Base-by-base conservation (phyloP, 2,329 filamentous ascomycete species). In the Pseudogymnoascus sp. region DNA sequence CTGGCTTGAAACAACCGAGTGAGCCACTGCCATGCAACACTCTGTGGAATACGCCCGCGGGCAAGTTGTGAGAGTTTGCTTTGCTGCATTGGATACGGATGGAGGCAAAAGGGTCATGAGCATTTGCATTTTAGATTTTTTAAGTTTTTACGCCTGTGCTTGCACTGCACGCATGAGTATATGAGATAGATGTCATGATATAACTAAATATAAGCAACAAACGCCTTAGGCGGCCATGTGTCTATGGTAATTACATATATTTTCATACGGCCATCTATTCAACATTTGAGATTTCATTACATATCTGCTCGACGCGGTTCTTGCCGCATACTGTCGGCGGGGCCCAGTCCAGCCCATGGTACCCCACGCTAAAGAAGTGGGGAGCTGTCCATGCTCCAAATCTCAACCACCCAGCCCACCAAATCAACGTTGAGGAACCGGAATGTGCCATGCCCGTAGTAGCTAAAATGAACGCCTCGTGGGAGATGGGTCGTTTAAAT, bases 41-140 rank as follows among this genome's bases (percentile, higher is more conserved):
- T 55, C 2, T 55, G 49, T 26, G 63, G 63, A 12, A 70, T 68
- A 14, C 69, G 68, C 12, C 71, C 70, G 11, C 67, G 61, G 23
- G 65, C 19, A 55, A 55, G n/a, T 55, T 55, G 49, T 55, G 49
- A 55, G 49, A 12, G 10, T 33, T 55, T 33, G 16, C 49, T 33
- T 33, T 55, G 26, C 49, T 6, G 49, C 49, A 55, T 55, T 55
- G 49, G 49, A 55, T 55, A 55, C 49, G 49, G 49, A 12, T 55
- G 49, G 49, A 55, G 49, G 49, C 29, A 33, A 55, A 33, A 19
- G 49, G 49, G 26, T 55, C 49, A 31, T 55, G 49, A 55, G 49
- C 49, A 55, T 55, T 55, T 55, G 49, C 49, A 55, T 55, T 55
- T 55, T 55, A 55, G 49, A 55, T 55, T 55, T 55, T 55, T 55